Conservation (phyloP, 495 filamentous ascomycete species). For the Podospora sp. region DNA sequence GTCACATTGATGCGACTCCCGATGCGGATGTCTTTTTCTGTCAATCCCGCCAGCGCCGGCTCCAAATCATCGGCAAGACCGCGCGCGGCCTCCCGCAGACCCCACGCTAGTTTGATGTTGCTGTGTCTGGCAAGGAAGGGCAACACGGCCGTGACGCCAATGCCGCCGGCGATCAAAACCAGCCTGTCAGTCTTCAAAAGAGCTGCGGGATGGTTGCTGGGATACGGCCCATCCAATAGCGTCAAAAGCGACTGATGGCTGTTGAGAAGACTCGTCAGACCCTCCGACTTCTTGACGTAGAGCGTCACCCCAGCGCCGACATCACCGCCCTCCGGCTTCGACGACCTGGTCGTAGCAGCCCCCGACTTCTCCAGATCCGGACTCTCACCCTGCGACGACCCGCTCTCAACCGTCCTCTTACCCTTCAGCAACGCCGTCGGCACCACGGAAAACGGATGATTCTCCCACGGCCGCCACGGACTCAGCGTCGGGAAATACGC, state of each 20-base stretch:
- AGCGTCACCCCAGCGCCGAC: constrained; percentile 28
- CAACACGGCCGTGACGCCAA: constrained; percentile 47
- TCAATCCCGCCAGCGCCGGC: background rate
- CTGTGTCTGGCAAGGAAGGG: constrained; percentile 32
- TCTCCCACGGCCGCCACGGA: constrained; percentile 45
- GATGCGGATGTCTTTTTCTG: constrained; percentile 19
- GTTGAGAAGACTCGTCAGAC: constrained; percentile 33
- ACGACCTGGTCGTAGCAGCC: background rate
- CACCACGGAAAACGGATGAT: constrained; percentile 48
- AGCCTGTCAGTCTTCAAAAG: constrained; percentile 36
- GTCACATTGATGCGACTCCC: constrained; percentile 37
- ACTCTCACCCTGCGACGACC: background rate
- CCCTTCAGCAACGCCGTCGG: constrained; percentile 4
- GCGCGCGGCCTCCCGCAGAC: constrained; percentile 28
- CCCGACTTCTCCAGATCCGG: constrained; percentile 3
- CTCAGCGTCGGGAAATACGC: constrained; percentile 48
- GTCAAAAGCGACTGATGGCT: constrained; percentile 26
- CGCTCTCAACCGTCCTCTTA: background rate
- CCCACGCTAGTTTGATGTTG: constrained; percentile 46
- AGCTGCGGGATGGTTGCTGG: constrained; percentile 7
- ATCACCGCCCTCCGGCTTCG: background rate
- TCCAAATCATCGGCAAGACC: constrained; percentile 21
- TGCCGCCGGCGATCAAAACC: constrained; percentile 48
- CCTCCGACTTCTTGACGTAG: constrained; percentile 32
- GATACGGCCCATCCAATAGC: constrained; percentile 39